Base-by-base conservation (phyloP, 495 filamentous ascomycete genomes). In the Penicillium arizonense region DNA sequence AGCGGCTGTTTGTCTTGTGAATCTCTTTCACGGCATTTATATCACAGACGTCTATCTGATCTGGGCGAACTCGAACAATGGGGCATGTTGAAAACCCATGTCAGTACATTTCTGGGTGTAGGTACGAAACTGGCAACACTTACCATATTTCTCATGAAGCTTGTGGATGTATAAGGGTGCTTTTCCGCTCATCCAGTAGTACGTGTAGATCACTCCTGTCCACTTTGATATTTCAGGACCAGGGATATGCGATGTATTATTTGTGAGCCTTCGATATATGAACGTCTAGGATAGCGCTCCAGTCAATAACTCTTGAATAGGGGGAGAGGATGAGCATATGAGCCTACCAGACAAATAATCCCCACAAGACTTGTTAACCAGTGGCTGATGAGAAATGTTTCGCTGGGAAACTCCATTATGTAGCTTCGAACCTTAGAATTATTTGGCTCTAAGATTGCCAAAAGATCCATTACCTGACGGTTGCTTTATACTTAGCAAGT, bases 141-240 rank as follows among this genome's bases (percentile, higher is more conserved):
- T 47, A 73, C 75, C 75, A 52, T 78, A 77, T 66, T 69, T 54
- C 42, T 69, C 43, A 49, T 79, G 76, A 4, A 79, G 61, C 0
- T 20, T 4, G n/a, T 79, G 73, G 26, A 79, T 58, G 47, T 74
- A 79, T 40, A 44, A 39, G 5, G 72, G 63, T 12, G 54, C 50
- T 9, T 50, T 44, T 4, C 74, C 75, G 2, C 4, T 59, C 10
- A 77, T 33, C 46, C 47, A 61, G 21, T 75, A 57, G 51, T 70
- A 75, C 12, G 54, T 61, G 11, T 67, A 39, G 1, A 70, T 42
- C 7, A 60, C 5, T 6, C 56, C 53, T 9, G 76, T 78, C 58
- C 62, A 78, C 46, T 65, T 68, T 0, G 75, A 62, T 21, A 63
- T 56, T 16, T 57, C 48, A 4, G 66, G 66, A 0, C 66, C 66